phyloP scores from a whole-genome alignment of 2,329 filamentous ascomycete genomes.

The Delphinella strobiligena region DNA sequence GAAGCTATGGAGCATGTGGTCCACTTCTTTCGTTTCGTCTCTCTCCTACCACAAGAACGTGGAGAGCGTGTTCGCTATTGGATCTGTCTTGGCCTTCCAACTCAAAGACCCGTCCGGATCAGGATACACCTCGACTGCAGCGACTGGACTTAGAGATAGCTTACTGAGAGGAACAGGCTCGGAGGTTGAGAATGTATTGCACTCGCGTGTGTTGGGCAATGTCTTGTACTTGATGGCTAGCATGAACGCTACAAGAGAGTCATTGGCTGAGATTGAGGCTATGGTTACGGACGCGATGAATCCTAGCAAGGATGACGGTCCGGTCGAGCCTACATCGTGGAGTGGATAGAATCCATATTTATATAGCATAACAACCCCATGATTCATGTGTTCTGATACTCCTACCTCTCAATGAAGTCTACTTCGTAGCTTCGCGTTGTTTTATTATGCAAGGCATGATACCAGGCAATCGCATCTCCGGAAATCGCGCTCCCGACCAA shows the following conservation, averaged over 20 bases:
- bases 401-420: no score
- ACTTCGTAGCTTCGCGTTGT: no score
- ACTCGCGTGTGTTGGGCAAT: slow-evolving; percentile 49
- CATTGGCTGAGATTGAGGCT: slow-evolving; percentile 28
- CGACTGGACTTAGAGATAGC: slow-evolving; percentile 39
- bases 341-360: no score
- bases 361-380: no score
- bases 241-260: slow-evolving; percentile 34
- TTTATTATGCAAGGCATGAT: no score
- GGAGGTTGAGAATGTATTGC: slow-evolving; percentile 31
- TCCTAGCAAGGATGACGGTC: no score
- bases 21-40: slow-evolving; percentile 42
- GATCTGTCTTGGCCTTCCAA: slow-evolving; percentile 59
- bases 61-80: slow-evolving; percentile 58
- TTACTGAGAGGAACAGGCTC: slow-evolving; percentile 27
- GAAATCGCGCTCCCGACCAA: no score
- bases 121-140: slow-evolving; percentile 46
- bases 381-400: no score
- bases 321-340: no score
- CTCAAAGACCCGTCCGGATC: slow-evolving; percentile 37
- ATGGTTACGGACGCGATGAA: slow-evolving; percentile 24
- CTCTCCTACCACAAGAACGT: slow-evolving; percentile 48
- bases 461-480: no score
- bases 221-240: slow-evolving; percentile 51
- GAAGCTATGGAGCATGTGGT: slow-evolving; percentile 59